phyloP scores from a whole-genome alignment of 768 basidiomycete genomes.

The Tulasnella sp. region DNA sequence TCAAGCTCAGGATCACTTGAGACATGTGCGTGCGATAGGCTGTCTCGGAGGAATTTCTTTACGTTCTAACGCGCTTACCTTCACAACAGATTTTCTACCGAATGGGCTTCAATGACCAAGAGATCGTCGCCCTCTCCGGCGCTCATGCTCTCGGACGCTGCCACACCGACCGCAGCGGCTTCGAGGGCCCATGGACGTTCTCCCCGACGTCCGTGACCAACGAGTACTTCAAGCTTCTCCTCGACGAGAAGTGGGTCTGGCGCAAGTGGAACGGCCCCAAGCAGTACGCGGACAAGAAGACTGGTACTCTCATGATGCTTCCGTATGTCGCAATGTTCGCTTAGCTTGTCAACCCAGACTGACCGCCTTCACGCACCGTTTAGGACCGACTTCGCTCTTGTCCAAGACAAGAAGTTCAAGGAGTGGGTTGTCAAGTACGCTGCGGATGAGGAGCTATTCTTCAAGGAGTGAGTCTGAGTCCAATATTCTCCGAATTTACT shows the following conservation, averaged over 20 bases:
- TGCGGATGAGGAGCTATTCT: slow-evolving; percentile 73
- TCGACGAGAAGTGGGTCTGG: slow-evolving; percentile 92
- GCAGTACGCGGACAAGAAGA: slow-evolving; percentile 89
- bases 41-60: not conserved
- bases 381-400: slow-evolving; percentile 79
- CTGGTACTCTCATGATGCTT: slow-evolving; percentile 86
- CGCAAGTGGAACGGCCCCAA: slow-evolving; percentile 90
- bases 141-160: slow-evolving; percentile 95
- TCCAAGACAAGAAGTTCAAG: slow-evolving; percentile 87
- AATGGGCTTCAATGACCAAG: slow-evolving; percentile 96
- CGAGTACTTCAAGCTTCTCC: slow-evolving; percentile 75
- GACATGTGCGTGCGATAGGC: slow-evolving; percentile 25
- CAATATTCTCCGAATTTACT: not conserved
- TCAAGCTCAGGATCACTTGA: slow-evolving; percentile 74
- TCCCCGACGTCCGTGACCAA: slow-evolving; percentile 81
- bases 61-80: not conserved
- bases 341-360: not conserved
- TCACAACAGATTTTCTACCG: slow-evolving; percentile 66
- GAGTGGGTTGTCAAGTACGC: slow-evolving; percentile 83
- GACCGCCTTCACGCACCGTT: slow-evolving; percentile 3
- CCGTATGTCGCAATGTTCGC: slow-evolving; percentile 43
- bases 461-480: slow-evolving; percentile 65
- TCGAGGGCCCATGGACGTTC: slow-evolving; percentile 91
- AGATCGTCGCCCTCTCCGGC: slow-evolving; percentile 90
- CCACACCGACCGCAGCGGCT: slow-evolving; percentile 79